Conservation (phyloP, 1,284 basidiomycete genomes). For the Moesziomyces sp. region DNA sequence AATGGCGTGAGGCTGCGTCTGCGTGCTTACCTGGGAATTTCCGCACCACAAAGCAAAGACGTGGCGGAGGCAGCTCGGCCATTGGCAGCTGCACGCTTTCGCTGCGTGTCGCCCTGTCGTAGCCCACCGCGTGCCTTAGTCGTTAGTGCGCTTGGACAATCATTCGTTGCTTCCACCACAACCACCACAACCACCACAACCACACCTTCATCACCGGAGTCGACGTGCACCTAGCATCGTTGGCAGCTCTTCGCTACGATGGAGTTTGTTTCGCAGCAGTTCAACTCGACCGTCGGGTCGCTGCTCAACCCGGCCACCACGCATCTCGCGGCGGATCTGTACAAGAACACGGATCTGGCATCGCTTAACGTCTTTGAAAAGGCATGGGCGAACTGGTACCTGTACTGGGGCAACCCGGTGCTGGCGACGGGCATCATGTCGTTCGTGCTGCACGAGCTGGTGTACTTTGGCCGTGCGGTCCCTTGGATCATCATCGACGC, state of each 20-base stretch:
- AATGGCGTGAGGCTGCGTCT: slow-evolving; percentile 7
- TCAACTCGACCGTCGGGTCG: slow-evolving; percentile 49
- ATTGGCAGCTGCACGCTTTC: neutral
- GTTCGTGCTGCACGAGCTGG: slow-evolving; percentile 91
- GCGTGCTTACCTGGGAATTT: slow-evolving; percentile 12
- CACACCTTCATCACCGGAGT: slow-evolving; percentile 2
- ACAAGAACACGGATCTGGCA: slow-evolving; percentile 53
- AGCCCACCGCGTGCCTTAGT: too few relatives aligned
- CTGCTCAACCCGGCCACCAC: slow-evolving; percentile 46
- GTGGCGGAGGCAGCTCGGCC: too few relatives aligned
- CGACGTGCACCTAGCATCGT: neutral
- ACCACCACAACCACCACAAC: slow-evolving; percentile 7
- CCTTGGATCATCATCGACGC: slow-evolving; percentile 97
- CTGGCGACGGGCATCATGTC: slow-evolving; percentile 94
- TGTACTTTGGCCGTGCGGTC: slow-evolving; percentile 94
- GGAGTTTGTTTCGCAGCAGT: slow-evolving; percentile 47
- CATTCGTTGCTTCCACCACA: neutral
- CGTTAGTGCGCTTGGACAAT: too few relatives aligned
- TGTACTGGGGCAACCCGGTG: slow-evolving; percentile 78
- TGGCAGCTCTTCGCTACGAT: slow-evolving; percentile 17
- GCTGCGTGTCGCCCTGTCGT: slow-evolving; percentile 5
- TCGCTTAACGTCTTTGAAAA: slow-evolving; percentile 58
- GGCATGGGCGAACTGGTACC: slow-evolving; percentile 69
- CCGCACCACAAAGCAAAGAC: neutral
- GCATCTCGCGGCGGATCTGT: slow-evolving; percentile 68